These are phyloP conservation scores for Arthromyces matolae DNA, from an alignment of 768 basidiomycete species.

Conservation along the genomic window DNA sequence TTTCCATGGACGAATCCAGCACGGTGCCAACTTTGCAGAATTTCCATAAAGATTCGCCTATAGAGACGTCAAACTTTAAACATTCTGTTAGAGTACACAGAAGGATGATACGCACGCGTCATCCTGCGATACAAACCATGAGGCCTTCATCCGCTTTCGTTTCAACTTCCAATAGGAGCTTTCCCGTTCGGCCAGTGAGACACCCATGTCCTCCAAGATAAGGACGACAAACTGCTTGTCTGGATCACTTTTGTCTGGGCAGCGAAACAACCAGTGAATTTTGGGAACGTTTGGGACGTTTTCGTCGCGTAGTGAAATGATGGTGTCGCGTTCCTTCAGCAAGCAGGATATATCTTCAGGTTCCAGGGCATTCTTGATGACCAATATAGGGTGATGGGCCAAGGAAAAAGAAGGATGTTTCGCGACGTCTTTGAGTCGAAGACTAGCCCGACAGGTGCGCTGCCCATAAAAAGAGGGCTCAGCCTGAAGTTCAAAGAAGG, in stretches of 20 bases:
- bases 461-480: no score
- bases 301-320: background rate
- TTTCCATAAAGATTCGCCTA: no score
- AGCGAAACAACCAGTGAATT: background rate
- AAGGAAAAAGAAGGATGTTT: no score
- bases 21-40: no score
- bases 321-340: background rate
- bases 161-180: background rate
- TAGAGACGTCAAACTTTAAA: no score
- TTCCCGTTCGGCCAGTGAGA: background rate
- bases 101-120: no score
- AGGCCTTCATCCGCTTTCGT: background rate
- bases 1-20: no score
- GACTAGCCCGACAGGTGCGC: no score
- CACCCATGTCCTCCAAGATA: slow-evolving; percentile 2
- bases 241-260: background rate
- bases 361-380: slow-evolving; percentile 2
- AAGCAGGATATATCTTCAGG: background rate
- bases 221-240: background rate
- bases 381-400: background rate
- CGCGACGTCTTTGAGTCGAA: no score
- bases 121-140: no score
- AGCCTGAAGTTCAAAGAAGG: no score
- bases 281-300: background rate
- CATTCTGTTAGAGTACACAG: no score